Evolutionary conservation across 805 yeast genomes (phyloP), one percentile per base, ranked within the genome.

Genomic region (Monosporozyma siamensis): DNA sequence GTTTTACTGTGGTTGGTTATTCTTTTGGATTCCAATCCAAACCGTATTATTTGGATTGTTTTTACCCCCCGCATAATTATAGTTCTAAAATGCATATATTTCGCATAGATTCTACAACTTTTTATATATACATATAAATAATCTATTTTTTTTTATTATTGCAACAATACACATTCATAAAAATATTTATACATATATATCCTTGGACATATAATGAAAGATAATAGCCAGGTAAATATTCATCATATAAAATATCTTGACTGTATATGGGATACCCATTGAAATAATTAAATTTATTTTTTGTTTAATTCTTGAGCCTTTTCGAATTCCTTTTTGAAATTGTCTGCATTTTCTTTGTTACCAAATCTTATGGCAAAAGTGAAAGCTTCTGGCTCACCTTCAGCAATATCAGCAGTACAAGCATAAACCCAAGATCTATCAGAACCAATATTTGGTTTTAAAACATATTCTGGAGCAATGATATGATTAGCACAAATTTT

Each of bases 351-450:
- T 68, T 84, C 94, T 68, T 84, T 83, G 69, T 72, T 77, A 52
- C 90, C 92, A 59, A 92, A 92, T 68, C 98, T 82, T 54, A 92
- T 89, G 48, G 98, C 98, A 66, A 92, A 78, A 42, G 97, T 90
- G 68, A 80, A 87, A 38, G 96, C 95, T 70, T 89, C 96, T 38
- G 97, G 85, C 59, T 74, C 88, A 53, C 97, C 97, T 65, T 92
- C 98, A 42, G 95, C 81, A 43, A 89, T 77, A 64, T 90, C 98
- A 32, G 94, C 95, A 40, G 95, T 80, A 48, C 88, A 95, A 41
- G 79, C 77, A 71, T 92, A 92, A 51, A 92, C 97, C 98, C 98
- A 92, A 27, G 96, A 87, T 74, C 96, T 83, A 65, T 92, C 98
- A 47, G 92, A 81, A 40, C 98, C 97, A 51, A 92, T 89, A 63